These are phyloP conservation scores for Amphicarpaea edgeworthii DNA, from an alignment of 306 rosid species.

Conservation along the genomic window DNA sequence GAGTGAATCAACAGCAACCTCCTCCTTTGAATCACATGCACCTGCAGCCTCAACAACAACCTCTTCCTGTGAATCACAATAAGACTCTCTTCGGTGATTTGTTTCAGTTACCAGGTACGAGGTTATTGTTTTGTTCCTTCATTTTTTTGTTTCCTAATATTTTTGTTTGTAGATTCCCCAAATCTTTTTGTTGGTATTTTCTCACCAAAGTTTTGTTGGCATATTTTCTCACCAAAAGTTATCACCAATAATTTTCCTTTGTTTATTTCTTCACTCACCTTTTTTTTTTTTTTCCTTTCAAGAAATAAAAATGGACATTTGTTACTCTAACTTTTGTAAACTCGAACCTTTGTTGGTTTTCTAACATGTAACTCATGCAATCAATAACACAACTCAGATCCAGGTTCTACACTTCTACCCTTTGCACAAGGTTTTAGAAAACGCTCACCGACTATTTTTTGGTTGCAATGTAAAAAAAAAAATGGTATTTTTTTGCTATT, in stretches of 20 bases:
- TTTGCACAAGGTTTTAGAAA: neutral
- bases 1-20: constrained; percentile 39
- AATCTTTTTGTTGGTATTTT: neutral
- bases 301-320: neutral
- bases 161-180: neutral
- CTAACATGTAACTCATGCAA: constrained; percentile 19
- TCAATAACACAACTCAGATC: constrained; percentile 5
- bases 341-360: neutral
- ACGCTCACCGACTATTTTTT: neutral
- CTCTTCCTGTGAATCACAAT: constrained; percentile 39
- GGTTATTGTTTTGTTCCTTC: neutral
- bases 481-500: neutral
- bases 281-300: neutral
- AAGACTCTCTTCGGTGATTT: constrained; percentile 49
- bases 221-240: neutral
- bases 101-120: constrained; percentile 55
- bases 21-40: constrained; percentile 46
- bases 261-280: neutral
- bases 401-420: constrained; percentile 4
- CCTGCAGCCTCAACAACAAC: constrained; percentile 38
- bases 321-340: neutral
- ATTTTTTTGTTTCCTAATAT: neutral
- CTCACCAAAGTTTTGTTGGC: neutral
- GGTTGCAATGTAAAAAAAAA: neutral
- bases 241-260: neutral